Percentiles rank a stretch among this genome's conserved stretches.
phyloP scores from a whole-genome alignment of 2,329 filamentous ascomycete species.

The Pseudogymnoascus sp. region DNA sequence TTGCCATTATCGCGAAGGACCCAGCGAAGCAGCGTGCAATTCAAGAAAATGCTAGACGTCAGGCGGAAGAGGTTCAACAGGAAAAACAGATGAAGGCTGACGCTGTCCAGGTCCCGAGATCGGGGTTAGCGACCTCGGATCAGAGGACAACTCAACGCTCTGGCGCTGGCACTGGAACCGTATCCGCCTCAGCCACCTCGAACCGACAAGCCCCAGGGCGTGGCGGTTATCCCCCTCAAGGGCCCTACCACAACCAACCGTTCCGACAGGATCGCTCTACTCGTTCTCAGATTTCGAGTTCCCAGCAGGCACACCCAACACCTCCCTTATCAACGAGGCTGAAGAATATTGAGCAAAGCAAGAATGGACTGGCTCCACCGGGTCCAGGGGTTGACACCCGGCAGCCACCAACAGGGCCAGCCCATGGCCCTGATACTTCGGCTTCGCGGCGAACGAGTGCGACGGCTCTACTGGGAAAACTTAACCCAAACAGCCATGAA shows the following conservation, averaged over 20 bases:
- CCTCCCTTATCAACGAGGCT: constrained; percentile 22
- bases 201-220: constrained; percentile 25
- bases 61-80: constrained; percentile 51
- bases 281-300: constrained; percentile 17
- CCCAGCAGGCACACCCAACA: neutral
- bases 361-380: constrained; percentile 4
- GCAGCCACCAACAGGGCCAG: constrained; percentile 66
- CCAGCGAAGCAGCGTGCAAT: constrained; percentile 91
- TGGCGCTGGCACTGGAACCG: constrained; percentile 38
- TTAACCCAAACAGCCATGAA: constrained; percentile 63
- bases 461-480: constrained; percentile 45
- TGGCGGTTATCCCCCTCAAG: constrained; percentile 36
- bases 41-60: constrained; percentile 74
- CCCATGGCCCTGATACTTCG: constrained; percentile 46
- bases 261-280: constrained; percentile 24
- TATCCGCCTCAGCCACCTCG: constrained; percentile 20
- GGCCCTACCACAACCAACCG: constrained; percentile 30
- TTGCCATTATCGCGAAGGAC: constrained; percentile 93
- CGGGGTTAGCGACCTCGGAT: constrained; percentile 29
- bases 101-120: constrained; percentile 24
- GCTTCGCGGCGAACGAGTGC: constrained; percentile 48
- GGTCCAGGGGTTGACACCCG: constrained; percentile 57
- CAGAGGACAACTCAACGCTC: constrained; percentile 31
- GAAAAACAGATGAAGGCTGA: constrained; percentile 36
- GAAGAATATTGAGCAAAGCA: constrained; percentile 21